A percentile compares a stretch with the other conserved stretches of the same genome.
Evolutionary conservation across 2,329 filamentous ascomycete species (phyloP).

Genomic region (Diaporthe citri): DNA sequence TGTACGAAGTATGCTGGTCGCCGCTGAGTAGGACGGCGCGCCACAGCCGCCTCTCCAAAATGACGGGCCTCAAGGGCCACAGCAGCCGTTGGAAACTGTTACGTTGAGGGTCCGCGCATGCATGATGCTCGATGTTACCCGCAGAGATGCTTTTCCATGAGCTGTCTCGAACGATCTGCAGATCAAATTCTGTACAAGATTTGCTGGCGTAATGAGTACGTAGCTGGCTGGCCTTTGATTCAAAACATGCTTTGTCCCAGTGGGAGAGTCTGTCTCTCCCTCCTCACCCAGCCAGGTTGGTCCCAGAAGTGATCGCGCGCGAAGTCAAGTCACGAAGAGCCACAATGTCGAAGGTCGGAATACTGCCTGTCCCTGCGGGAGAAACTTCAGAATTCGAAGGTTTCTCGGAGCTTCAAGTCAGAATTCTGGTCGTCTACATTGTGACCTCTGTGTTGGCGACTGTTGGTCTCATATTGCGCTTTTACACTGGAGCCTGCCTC

Average conservation of each 20-base stretch:
- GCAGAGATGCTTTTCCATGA: slow-evolving; percentile 8
- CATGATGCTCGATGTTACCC: not conserved
- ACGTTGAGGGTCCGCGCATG: not conserved
- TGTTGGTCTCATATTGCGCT: slow-evolving; percentile 22
- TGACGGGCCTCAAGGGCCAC: not conserved
- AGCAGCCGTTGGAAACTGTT: slow-evolving; percentile 19
- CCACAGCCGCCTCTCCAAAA: not conserved
- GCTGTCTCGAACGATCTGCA: slow-evolving; percentile 20
- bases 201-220: not conserved
- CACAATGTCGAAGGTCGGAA: slow-evolving; percentile 35
- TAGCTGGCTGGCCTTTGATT: slow-evolving; percentile 13
- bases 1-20: slow-evolving; percentile 6
- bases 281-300: slow-evolving; percentile 2
- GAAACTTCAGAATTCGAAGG: slow-evolving; percentile 31
- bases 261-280: not conserved
- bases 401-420: slow-evolving; percentile 35
- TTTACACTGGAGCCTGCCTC: slow-evolving; percentile 35
- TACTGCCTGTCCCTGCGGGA: slow-evolving; percentile 33
- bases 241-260: slow-evolving; percentile 30
- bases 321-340: not conserved
- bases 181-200: not conserved
- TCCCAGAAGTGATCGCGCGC: slow-evolving; percentile 6
- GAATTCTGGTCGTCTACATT: slow-evolving; percentile 35
- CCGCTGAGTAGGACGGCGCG: not conserved
- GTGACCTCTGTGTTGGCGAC: slow-evolving; percentile 36